Percentiles rank a stretch among this genome's conserved stretches.
These are phyloP conservation scores for Trichopus zeylanicus DNA, from an alignment of 116 monocot species.

Conservation along the genomic window DNA sequence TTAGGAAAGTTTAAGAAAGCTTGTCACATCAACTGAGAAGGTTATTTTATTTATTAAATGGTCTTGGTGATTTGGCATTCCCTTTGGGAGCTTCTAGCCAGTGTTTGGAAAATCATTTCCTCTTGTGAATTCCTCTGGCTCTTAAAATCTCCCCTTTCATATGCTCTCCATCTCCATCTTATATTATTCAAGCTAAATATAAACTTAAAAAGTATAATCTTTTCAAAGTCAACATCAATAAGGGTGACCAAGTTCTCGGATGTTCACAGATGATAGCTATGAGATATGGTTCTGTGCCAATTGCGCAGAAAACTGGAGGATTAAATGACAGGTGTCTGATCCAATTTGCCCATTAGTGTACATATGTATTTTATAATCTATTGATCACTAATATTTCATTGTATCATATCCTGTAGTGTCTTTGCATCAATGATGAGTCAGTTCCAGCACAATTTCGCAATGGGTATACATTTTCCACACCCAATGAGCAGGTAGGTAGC, in stretches of 20 bases:
- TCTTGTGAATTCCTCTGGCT: not conserved
- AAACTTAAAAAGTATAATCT: not conserved
- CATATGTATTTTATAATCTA: not conserved
- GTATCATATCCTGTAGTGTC: slow-evolving; percentile 38
- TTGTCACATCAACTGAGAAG: no score
- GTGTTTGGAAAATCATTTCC: no score
- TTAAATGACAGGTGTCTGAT: slow-evolving; percentile 65
- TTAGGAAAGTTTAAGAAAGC: no score
- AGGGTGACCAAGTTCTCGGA: not conserved
- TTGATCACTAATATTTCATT: not conserved
- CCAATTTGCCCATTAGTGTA: not conserved
- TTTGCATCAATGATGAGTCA: slow-evolving; percentile 73
- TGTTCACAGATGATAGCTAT: slow-evolving; percentile 84
- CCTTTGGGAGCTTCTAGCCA: no score
- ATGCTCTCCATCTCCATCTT: not conserved
- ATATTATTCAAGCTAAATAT: not conserved
- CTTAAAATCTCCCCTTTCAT: not conserved
- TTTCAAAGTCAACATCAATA: not conserved
- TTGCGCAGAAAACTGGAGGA: slow-evolving; percentile 81
- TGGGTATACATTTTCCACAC: slow-evolving; percentile 68
- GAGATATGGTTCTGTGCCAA: slow-evolving; percentile 94
- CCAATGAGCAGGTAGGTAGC: slow-evolving; percentile 58
- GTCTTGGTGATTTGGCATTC: no score
- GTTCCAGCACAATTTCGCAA: slow-evolving; percentile 50
- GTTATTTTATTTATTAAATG: no score